These are phyloP conservation scores for Phaeosphaeriaceae sp. DNA, from an alignment of 2,329 filamentous ascomycete genomes.

Conservation along the genomic window DNA sequence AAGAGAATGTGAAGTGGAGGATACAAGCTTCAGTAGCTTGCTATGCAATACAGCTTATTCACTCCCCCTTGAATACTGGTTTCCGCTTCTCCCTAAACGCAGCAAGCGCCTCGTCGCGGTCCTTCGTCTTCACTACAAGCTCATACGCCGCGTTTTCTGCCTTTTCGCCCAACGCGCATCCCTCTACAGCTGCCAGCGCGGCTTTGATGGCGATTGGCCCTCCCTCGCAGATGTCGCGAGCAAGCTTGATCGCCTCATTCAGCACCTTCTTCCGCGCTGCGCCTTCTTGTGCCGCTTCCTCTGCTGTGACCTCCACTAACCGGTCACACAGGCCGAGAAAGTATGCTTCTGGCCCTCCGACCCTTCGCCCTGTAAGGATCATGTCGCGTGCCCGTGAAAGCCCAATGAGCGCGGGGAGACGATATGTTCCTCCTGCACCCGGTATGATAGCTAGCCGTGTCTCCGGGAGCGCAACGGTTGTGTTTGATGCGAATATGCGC, in stretches of 20 bases:
- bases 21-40: neutral
- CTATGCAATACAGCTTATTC: slow-evolving; percentile 1
- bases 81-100: slow-evolving; percentile 83
- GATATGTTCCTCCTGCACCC: slow-evolving; percentile 90
- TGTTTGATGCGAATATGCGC: slow-evolving; percentile 82
- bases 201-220: slow-evolving; percentile 83
- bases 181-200: slow-evolving; percentile 78
- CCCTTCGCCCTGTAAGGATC: slow-evolving; percentile 86
- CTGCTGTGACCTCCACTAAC: slow-evolving; percentile 78
- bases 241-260: slow-evolving; percentile 77
- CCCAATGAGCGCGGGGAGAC: slow-evolving; percentile 83
- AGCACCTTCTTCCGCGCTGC: slow-evolving; percentile 72
- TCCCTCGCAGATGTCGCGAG: slow-evolving; percentile 85
- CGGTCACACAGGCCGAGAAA: slow-evolving; percentile 89
- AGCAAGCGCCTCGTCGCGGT: slow-evolving; percentile 84
- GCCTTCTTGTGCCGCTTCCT: slow-evolving; percentile 58
- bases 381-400: slow-evolving; percentile 83
- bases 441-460: slow-evolving; percentile 93
- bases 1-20: slow-evolving; percentile 5
- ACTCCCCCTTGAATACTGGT: slow-evolving; percentile 68
- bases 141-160: slow-evolving; percentile 90
- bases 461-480: slow-evolving; percentile 83
- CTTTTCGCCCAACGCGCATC: slow-evolving; percentile 69
- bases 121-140: slow-evolving; percentile 80
- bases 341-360: slow-evolving; percentile 84